These are phyloP conservation scores for Saksenaea oblongispora DNA, from an alignment of 371 early-diverging fungal genomes.

Conservation along the genomic window DNA sequence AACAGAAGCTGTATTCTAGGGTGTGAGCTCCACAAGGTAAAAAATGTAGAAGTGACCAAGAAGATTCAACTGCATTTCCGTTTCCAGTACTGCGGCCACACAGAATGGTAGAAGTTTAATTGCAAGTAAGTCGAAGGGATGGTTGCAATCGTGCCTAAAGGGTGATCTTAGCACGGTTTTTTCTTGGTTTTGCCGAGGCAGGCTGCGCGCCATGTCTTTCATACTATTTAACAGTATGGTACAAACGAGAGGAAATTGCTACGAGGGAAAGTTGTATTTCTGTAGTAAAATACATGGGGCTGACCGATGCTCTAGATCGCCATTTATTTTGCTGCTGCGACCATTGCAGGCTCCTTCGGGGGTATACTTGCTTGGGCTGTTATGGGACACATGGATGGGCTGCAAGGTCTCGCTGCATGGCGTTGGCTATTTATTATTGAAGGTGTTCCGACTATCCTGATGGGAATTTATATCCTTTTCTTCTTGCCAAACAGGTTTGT, in stretches of 20 bases:
- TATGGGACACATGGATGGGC: constrained; percentile 12
- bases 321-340: constrained; percentile 19
- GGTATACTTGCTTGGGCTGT: constrained; percentile 19
- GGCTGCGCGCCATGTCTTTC: constrained; percentile 10
- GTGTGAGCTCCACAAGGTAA: constrained; percentile 13
- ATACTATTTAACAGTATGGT: constrained; percentile 16
- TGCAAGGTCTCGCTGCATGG: constrained; percentile 18
- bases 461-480: constrained; percentile 27
- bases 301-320: constrained; percentile 3
- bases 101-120: neutral
- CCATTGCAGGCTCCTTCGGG: constrained; percentile 28
- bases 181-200: constrained; percentile 13
- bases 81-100: neutral
- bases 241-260: constrained; percentile 13
- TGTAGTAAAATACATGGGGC: too few relatives aligned
- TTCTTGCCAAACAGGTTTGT: constrained; percentile 15
- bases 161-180: constrained; percentile 5
- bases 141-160: too few relatives aligned
- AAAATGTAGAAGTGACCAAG: neutral
- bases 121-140: neutral
- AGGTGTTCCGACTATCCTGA: constrained; percentile 40
- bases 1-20: too few relatives aligned
- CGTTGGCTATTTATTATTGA: constrained; percentile 47
- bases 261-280: constrained; percentile 9
- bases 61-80: neutral